phyloP scores from a whole-genome alignment of 1,139 yeast genomes.

The Meyerozyma guilliermondii region DNA sequence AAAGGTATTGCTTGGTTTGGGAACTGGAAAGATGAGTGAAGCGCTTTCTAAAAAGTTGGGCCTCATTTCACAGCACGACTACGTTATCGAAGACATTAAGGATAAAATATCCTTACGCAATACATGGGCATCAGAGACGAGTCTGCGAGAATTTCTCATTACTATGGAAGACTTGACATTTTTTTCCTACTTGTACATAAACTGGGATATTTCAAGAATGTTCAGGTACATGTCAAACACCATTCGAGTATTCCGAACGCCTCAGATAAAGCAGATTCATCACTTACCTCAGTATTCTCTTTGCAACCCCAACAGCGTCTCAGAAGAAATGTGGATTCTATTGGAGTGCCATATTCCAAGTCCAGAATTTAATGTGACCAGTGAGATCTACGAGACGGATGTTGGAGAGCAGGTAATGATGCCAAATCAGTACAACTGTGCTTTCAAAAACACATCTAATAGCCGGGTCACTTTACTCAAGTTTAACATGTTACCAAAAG shows the following conservation, averaged over 20 bases:
- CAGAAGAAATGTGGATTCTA: conserved; percentile 44
- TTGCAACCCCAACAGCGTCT: conserved; percentile 22
- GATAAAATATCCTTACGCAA: conserved; percentile 40
- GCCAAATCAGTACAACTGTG: conserved; percentile 23
- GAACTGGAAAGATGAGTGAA: conserved; percentile 53
- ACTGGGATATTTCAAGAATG: conserved; percentile 50
- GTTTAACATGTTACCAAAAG: conserved; percentile 19
- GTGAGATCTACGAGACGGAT: conserved; percentile 14
- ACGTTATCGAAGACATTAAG: conserved; percentile 34
- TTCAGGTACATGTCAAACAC: conserved; percentile 23
- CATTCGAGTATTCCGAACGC: conserved; percentile 29
- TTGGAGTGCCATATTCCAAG: conserved; percentile 35
- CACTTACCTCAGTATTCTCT: conserved; percentile 48
- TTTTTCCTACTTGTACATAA: conserved; percentile 57
- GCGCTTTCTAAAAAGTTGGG: conserved; percentile 31
- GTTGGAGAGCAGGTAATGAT: conserved; percentile 29
- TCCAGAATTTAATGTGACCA: conserved; percentile 9
- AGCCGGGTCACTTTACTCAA: conserved; percentile 22
- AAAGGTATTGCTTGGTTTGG: conserved; percentile 53
- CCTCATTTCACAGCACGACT: conserved; percentile 65
- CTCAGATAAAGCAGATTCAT: conserved; percentile 14
- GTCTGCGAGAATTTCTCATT: conserved; percentile 14
- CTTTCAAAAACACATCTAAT: conserved; percentile 18
- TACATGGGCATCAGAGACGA: conserved; percentile 40
- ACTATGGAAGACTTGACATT: conserved; percentile 30